Base-by-base conservation (phyloP, 495 filamentous ascomycete genomes). In the Lindgomyces ingoldianus region DNA sequence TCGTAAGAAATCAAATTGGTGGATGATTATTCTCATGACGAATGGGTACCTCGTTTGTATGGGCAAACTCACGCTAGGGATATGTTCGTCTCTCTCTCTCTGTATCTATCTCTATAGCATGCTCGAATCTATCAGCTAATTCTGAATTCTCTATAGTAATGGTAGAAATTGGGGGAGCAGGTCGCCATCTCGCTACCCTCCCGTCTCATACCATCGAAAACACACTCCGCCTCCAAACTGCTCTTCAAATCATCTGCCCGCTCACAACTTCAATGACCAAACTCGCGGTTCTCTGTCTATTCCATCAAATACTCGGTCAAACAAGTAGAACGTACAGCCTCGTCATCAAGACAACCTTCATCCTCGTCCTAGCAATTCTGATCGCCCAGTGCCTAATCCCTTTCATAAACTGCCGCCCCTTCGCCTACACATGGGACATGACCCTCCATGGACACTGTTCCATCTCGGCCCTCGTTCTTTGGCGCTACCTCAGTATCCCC, bases 221-320 rank as follows among this genome's bases (percentile, higher is more conserved):
- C 29, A 30, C 29, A 19, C 54, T 58, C 16, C 51, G 59, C n/a
- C 27, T 65, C 4, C 21, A 48, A 11, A 25, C 30, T 0, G 46
- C 16, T 1, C 26, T 48, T 9, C 62, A 65, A 59, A 42, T 65
- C 44, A 21, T 58, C 21, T 65, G 62, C 24, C 62, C 62, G 18
- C 54, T 65, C 46, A 52, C 62, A 19, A 65, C 62, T 0, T 65
- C 62, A 22, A 21, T 65, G 0, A 41, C 62, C 19, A 65, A 65
- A 46, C 62, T 65, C 42, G 54, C 53, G n/a, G 42, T 65, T 29
- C 54, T 65, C 22, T 25, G 11, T 18, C 62, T 65, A 11, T 51
- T 58, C 52, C 29, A 65, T 22, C 26, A 57, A 45, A 51, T 65
- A n/a, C 47, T 65, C 11, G 54, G 45, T 14, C 46, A 19, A 1